phyloP scores from a whole-genome alignment of 1,139 yeast genomes.

The Meyerozyma athensensis region DNA sequence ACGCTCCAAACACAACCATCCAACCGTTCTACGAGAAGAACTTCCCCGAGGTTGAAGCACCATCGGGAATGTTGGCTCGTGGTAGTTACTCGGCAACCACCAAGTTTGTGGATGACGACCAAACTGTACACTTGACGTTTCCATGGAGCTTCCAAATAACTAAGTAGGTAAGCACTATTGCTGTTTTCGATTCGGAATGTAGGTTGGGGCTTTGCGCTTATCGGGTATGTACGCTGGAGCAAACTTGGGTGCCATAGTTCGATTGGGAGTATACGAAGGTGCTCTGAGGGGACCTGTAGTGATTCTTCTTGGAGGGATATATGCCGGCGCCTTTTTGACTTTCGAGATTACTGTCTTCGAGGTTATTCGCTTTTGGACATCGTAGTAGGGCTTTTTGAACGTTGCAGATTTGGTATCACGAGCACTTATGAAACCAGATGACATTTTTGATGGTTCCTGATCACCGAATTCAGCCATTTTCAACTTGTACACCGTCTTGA shows the following conservation, averaged over 20 bases:
- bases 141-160: constrained; percentile 86
- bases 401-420: constrained; percentile 5
- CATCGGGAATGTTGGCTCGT: constrained; percentile 83
- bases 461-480: constrained; percentile 6
- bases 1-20: constrained; percentile 82
- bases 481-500: constrained; percentile 10
- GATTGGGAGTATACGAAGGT: constrained; percentile 15
- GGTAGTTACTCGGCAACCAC: constrained; percentile 80
- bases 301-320: constrained; percentile 19
- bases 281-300: constrained; percentile 8
- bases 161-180: constrained; percentile 27
- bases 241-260: constrained; percentile 24
- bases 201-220: constrained; percentile 13
- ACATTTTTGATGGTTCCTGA: not conserved
- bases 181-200: constrained; percentile 12
- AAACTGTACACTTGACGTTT: constrained; percentile 63
- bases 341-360: too few species aligned
- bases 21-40: constrained; percentile 77
- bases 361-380: too few species aligned
- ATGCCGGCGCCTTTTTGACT: constrained; percentile 24
- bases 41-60: constrained; percentile 87
- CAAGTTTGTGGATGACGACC: constrained; percentile 86
- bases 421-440: constrained; percentile 4
- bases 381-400: constrained; percentile 2
- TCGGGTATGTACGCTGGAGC: constrained; percentile 10